Evolutionary conservation across 2,329 filamentous ascomycete species (phyloP).

Genomic region (Nemania bipapillata): DNA sequence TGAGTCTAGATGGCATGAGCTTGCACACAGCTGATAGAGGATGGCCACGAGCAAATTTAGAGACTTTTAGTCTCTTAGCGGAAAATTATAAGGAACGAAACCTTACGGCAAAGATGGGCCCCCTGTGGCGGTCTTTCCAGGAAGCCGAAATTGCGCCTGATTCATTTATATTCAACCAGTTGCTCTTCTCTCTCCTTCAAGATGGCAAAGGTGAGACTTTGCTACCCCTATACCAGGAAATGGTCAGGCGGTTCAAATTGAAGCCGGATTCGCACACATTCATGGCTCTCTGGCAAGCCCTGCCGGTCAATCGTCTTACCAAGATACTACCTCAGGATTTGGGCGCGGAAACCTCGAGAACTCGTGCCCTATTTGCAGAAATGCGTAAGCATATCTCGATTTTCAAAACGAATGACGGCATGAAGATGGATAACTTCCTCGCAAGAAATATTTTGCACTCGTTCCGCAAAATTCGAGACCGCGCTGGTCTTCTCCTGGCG

Average conservation of each 20-base stretch:
- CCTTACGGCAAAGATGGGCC: conserved; percentile 66
- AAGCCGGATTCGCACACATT: conserved; percentile 75
- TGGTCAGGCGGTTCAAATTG: conserved; percentile 63
- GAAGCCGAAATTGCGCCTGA: conserved; percentile 73
- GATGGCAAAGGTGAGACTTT: conserved; percentile 66
- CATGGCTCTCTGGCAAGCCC: conserved; percentile 71
- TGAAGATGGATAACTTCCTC: conserved; percentile 57
- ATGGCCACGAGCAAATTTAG: conserved; percentile 72
- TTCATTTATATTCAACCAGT: conserved; percentile 81
- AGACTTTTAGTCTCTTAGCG: conserved; percentile 81
- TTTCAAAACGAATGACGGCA: conserved; percentile 55
- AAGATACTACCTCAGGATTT: conserved; percentile 49
- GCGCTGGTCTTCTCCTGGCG: conserved; percentile 59
- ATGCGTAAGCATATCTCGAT: conserved; percentile 61
- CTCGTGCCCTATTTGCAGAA: conserved; percentile 60
- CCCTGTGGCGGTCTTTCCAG: conserved; percentile 71
- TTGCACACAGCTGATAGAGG: conserved; percentile 50
- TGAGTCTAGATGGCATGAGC: conserved; percentile 44
- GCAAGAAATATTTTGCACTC: conserved; percentile 63
- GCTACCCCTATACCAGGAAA: conserved; percentile 64
- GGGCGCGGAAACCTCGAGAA: conserved; percentile 49
- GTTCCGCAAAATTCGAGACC: conserved; percentile 60
- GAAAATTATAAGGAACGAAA: conserved; percentile 75
- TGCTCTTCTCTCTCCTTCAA: conserved; percentile 74
- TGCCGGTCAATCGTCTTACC: conserved; percentile 62